Base-by-base conservation (phyloP, 495 filamentous ascomycete genomes). In the Wilcoxina mikolae region DNA sequence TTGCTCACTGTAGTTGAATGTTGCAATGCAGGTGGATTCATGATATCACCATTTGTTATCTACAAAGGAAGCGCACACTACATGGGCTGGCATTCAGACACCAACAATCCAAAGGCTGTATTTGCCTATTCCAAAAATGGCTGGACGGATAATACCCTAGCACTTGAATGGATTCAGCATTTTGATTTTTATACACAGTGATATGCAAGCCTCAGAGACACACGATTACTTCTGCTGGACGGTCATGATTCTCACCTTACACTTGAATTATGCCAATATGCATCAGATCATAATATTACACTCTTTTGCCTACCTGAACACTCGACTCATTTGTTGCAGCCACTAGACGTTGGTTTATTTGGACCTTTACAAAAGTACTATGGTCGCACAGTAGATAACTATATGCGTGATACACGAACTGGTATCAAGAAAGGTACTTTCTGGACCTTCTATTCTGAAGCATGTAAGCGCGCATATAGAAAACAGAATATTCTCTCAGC, bases 341-440 rank as follows among this genome's bases (percentile, higher is more conserved):
- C 64, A 10, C 59, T 68, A 24, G 65, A 67, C 58, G 54, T 69
- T n/a, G 53, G 60, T 50, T 51, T 48, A 64, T 68, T 55, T 28
- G 50, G 3, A 45, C 53, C 0, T n/a, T 33, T 65, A 5, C 63
- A 67, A 22, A 24, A 55, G 3, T 35, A 31, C 3, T 65, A 67
- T 52, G 54, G 64, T 2, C 35, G 53, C 25, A 41, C 50, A 17
- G 41, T 42, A 5, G 50, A 57, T 39, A 24, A 17, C 2, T 42
- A 54, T 28, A 54, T 38, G n/a, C 20, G 28, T 2, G 20, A 4
- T 5, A 54, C 39, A 3, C 27, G 28, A 7, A 38, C 39, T 1
- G 56, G 51, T 0, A 57, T 54, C 4, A 54, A 43, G 22, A 53
- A 53, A 31, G 33, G 46, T 4, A 51, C 20, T 20, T 56, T 45